Base-by-base conservation (phyloP, 352 stramenopile genomes). In the Pythium volutum region DNA sequence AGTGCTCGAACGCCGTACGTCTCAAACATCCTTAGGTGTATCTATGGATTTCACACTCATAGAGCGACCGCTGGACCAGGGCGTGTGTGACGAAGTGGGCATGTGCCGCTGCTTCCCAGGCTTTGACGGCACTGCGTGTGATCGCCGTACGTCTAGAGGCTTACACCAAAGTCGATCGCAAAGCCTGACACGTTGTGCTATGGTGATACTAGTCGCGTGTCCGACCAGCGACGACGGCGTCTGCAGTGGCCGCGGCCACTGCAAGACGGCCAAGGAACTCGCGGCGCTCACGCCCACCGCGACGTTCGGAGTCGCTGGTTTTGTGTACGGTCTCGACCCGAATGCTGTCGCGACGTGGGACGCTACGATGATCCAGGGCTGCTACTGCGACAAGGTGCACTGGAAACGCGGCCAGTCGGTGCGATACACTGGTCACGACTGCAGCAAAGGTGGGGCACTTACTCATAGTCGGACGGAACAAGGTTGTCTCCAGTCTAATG, bases 291-390 rank as follows among this genome's bases (percentile, higher is more conserved):
- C 77, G 1, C 73, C 70, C 38, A 84, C 77, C 2, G 15, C 55
- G 12, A 59, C 64, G 4, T 86, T 77, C 25, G 59, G 59, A 1
- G 55, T 69, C 8, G 68, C 74, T 16, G 75, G 66, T 1, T 84
- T 84, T 36, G 67, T 77, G 1, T 97, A 97, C 60, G 89, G 89
- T 42, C 71, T 60, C 0, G 79, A 95, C 36, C 68, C 75, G 4
- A 96, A 97, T 41, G 64, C 81, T 11, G 55, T 80, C 8, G 53
- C 65, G 9, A 97, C 89, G 5, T 98, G 91, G 91, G 91, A 98
- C 57, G 83, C 82, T 20, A 71, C 97, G 59, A 88, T 90, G 71
- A 65, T 88, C 31, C 79, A 86, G 34, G 86, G 89, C 34, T 97
- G 88, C 70, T 84, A 84, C 50, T 98, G 91, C 68, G 84, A 95